Evolutionary conservation across 768 basidiomycete species (phyloP).

Genomic region (Russula virescens): DNA sequence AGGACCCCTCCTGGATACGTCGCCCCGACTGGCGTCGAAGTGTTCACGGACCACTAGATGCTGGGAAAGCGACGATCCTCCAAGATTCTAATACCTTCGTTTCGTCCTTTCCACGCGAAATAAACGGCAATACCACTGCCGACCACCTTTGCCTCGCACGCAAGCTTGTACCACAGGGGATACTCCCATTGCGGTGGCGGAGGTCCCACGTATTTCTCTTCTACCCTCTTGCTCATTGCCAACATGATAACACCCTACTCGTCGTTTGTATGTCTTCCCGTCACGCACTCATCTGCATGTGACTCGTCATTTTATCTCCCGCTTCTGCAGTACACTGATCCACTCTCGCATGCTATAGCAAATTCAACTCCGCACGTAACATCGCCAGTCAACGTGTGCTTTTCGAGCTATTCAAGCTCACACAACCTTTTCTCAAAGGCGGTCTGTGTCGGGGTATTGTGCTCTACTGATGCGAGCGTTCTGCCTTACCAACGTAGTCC

Average conservation of each 20-base stretch:
- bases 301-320: not conserved
- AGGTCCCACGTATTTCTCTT: not conserved
- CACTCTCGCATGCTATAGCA: no score
- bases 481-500: no score
- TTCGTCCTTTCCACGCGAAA: not conserved
- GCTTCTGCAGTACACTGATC: not conserved
- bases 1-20: constrained; percentile 5
- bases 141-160: not conserved
- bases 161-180: not conserved
- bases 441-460: no score
- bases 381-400: no score
- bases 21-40: constrained; percentile 11
- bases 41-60: constrained; percentile 1
- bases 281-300: not conserved
- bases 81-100: not conserved
- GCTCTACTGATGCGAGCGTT: no score
- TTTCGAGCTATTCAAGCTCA: no score
- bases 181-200: not conserved
- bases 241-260: not conserved
- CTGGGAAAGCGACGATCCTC: no score
- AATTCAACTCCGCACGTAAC: no score
- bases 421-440: no score
- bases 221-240: not conserved
- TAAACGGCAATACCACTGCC: no score
- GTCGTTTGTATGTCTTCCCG: not conserved